phyloP scores from a whole-genome alignment of 306 rosid species.

The Trifolium repens region DNA sequence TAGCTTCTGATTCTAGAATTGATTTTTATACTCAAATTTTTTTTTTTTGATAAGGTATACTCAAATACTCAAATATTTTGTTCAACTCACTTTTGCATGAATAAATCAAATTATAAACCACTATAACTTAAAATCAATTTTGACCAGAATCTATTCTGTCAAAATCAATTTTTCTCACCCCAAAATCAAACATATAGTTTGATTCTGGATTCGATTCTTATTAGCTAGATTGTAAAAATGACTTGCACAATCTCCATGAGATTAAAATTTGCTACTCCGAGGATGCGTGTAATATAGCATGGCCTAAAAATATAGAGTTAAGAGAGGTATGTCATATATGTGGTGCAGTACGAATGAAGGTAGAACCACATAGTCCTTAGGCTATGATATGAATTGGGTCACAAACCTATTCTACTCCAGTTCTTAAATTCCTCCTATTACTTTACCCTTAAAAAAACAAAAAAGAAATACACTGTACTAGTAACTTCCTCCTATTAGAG shows the following conservation, averaged over 20 bases:
- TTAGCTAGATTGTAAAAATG: no score
- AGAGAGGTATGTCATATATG: background rate
- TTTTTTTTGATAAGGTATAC: no score
- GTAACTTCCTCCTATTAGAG: slow-evolving; percentile 4
- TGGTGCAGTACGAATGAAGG: background rate
- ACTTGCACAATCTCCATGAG: background rate
- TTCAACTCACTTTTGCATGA: no score
- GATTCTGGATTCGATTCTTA: no score
- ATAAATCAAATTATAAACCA: no score
- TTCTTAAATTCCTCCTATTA: background rate
- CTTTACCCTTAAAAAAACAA: background rate
- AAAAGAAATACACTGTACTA: background rate
- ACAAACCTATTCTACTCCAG: background rate
- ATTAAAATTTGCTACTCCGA: background rate
- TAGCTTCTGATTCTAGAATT: no score
- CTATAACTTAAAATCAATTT: no score
- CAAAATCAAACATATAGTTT: no score
- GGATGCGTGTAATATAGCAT: background rate
- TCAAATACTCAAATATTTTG: no score
- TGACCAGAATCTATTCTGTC: no score
- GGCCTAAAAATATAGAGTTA: background rate
- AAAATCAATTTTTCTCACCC: no score
- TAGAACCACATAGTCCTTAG: background rate
- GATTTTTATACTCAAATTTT: no score
- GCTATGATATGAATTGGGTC: slow-evolving; percentile 3